Evolutionary conservation across 2,329 filamentous ascomycete genomes (phyloP).

Genomic region (Neopestalotiopsis sp.): DNA sequence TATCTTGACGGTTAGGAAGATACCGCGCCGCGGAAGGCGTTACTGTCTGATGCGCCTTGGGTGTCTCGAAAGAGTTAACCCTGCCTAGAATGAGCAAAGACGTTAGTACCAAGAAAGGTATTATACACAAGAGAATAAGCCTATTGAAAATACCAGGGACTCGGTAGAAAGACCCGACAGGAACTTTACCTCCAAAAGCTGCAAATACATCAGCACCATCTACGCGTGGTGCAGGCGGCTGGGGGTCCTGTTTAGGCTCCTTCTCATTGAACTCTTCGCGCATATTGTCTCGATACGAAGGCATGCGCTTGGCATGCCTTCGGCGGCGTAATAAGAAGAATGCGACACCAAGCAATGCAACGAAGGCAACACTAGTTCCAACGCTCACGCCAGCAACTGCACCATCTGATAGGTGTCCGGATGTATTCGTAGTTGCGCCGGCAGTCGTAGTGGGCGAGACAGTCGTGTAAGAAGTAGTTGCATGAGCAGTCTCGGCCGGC

Average conservation of each 20-base stretch:
- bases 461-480: not conserved
- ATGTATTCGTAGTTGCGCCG: not conserved
- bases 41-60: not conserved
- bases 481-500: not conserved
- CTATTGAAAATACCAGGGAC: too few species aligned
- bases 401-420: not conserved
- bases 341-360: constrained; percentile 24
- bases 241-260: constrained; percentile 13
- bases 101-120: not conserved
- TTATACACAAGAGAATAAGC: not conserved
- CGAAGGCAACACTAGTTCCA: constrained; percentile 21
- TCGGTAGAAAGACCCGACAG: too few species aligned
- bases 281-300: constrained; percentile 21
- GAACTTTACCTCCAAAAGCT: constrained; percentile 48
- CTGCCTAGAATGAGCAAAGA: constrained; percentile 7
- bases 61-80: constrained; percentile 1
- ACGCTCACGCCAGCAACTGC: constrained; percentile 28
- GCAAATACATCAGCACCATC: constrained; percentile 44
- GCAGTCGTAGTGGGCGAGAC: constrained; percentile 12
- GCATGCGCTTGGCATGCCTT: constrained; percentile 18
- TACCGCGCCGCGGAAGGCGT: not conserved
- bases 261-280: constrained; percentile 19
- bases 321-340: constrained; percentile 31
- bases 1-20: not conserved
- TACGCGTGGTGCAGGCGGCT: constrained; percentile 19